Evolutionary conservation across 768 basidiomycete genomes (phyloP), one percentile per base, ranked within the genome.

Genomic region (Dioszegia crocea): DNA sequence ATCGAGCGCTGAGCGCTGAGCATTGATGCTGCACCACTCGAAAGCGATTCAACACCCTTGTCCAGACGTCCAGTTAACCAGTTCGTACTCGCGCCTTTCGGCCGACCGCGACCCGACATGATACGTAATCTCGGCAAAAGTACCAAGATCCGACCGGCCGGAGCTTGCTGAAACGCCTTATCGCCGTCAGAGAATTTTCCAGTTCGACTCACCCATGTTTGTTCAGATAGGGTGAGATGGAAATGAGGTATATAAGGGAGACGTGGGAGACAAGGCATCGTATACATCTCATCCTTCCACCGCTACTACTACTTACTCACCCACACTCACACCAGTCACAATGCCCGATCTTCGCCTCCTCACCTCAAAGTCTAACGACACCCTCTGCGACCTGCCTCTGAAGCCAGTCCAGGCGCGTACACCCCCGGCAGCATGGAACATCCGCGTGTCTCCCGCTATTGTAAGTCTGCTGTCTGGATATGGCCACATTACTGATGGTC

Each of bases 391-490:
- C 21, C 38, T 53, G 21, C 51, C 51, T 27, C 19, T 39, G 23
- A 64, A 63, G 41, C 39, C 19, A 4, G 45, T 58, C 26, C 57
- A 56, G 24, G 23, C 21, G n/a, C 51, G 51, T 19, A 41, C 36
- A 17, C 51, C 51, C 2, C 51, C 51, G 4, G 6, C 36, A 29
- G 19, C 63, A 52, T 74, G 72, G 72, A 61, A 65, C 23, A 62
- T 74, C 33, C 62, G 64, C n/a, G 70, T 59, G 3, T 65, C 70
- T 19, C 70, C 72, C 3, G 57, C 62, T 29, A 67, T 69, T 1
- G 72, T 71, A 58, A 59, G 72, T 65, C 39, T 12, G 36, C 4
- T 38, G 4, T 41, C 5, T 36, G 6, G 39, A 17, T 17, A 14
- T 36, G 23, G 6, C 9, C 23, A 26, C 23, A 26, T 26, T 27